phyloP scores from a whole-genome alignment of 768 basidiomycete genomes.

The Lentinula detonsa region DNA sequence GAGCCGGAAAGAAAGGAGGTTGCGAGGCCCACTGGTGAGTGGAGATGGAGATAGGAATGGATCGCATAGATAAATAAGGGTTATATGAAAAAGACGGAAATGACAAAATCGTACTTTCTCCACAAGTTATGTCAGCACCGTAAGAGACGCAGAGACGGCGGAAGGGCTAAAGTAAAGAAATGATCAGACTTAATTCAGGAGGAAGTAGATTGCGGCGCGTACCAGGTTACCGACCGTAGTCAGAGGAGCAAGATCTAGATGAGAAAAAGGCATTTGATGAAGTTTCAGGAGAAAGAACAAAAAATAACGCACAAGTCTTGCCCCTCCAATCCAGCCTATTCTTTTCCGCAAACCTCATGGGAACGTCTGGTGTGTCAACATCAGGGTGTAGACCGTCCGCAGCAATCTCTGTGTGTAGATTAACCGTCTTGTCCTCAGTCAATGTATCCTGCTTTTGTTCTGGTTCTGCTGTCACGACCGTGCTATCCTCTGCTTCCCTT shows the following conservation, averaged over 20 bases:
- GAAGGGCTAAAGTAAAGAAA: constrained; percentile 60
- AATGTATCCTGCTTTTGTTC: constrained; percentile 28
- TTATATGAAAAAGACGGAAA: not conserved
- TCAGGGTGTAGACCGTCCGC: constrained; percentile 22
- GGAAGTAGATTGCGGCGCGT: constrained; percentile 16
- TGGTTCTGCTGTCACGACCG: constrained; percentile 30
- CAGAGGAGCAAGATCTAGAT: constrained; percentile 51
- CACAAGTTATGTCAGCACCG: constrained; percentile 93
- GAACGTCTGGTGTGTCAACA: constrained; percentile 62
- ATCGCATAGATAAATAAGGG: not conserved
- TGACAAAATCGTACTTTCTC: constrained; percentile 60
- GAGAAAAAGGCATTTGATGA: not conserved
- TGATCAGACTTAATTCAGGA: not conserved
- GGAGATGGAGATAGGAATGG: not conserved
- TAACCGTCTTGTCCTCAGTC: constrained; percentile 13
- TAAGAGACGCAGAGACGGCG: constrained; percentile 80
- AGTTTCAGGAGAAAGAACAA: not conserved
- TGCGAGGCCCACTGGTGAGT: constrained; percentile 76
- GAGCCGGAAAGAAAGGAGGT: constrained; percentile 84
- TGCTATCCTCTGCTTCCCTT: constrained; percentile 7
- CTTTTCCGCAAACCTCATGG: constrained; percentile 73
- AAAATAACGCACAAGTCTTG: constrained; percentile 63
- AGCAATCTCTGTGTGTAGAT: constrained; percentile 29
- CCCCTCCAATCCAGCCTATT: constrained; percentile 80
- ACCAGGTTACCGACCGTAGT: constrained; percentile 96